Conservation (phyloP, 2,329 filamentous ascomycete genomes). For the Diplodia intermedia region DNA sequence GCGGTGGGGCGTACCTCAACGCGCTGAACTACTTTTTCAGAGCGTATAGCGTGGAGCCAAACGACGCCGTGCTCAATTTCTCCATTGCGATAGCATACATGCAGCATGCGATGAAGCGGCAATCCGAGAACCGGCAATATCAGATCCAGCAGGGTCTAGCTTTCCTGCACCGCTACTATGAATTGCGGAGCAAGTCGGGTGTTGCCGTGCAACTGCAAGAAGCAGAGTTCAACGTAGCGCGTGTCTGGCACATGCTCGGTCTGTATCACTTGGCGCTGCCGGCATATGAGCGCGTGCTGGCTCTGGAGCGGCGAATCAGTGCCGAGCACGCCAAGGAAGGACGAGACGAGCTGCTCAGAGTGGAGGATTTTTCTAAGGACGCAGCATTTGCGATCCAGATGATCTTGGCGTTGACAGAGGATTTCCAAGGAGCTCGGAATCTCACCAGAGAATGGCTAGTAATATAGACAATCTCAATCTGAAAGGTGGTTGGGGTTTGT, state of each 20-base stretch:
- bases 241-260: constrained; percentile 78
- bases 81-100: constrained; percentile 79
- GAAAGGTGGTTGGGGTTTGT: no score
- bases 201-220: constrained; percentile 67
- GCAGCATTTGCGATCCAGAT: constrained; percentile 77
- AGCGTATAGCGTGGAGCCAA: constrained; percentile 70
- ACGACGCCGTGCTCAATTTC: constrained; percentile 80
- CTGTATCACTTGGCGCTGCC: constrained; percentile 74
- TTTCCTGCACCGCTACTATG: constrained; percentile 79
- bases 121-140: constrained; percentile 88
- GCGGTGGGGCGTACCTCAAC: constrained; percentile 80
- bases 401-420: constrained; percentile 70
- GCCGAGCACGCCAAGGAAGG: constrained; percentile 34
- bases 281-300: constrained; percentile 70
- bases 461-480: not conserved
- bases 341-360: constrained; percentile 33
- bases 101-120: constrained; percentile 86
- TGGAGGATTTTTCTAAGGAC: constrained; percentile 69
- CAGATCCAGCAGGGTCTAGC: constrained; percentile 83
- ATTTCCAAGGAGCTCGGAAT: constrained; percentile 64
- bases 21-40: constrained; percentile 86
- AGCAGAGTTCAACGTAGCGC: constrained; percentile 80
- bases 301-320: constrained; percentile 57
- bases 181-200: constrained; percentile 58
- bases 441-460: constrained; percentile 66